Base-by-base conservation (phyloP, 2,329 filamentous ascomycete species). In the Monosporascus sp. region DNA sequence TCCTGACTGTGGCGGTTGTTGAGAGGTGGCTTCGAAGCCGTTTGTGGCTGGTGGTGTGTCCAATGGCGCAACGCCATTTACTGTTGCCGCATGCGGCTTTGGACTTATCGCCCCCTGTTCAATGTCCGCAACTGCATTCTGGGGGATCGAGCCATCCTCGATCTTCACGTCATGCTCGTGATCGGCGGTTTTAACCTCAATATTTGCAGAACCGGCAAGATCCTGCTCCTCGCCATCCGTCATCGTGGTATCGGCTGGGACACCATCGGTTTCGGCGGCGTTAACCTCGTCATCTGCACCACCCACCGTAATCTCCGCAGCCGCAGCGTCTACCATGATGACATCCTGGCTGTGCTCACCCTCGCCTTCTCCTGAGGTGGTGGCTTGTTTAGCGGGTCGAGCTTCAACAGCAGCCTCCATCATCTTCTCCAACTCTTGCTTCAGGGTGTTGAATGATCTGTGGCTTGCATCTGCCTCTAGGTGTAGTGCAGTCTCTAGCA, bases 381-480 rank as follows among this genome's bases (percentile, higher is more conserved):
- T 75, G 7, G 67, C 67, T 7, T 65, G 61, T 24, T 64, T 63
- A 1, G 64, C 73, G 65, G 72, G 80, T 58, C 66, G 77, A 71
- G 71, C 72, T 70, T 79, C 84, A 63, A 89, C 74, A 60, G 86
- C 86, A 41, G 81, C 79, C 55, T 91, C 86, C 7, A 94, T 74
- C 59, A 93, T 80, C 48, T 76, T 75, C 62, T 94, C 89, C 7
- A 97, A 74, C 63, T 94, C 87, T 59, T 83, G 83, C 40, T 89
- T 75, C 52, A 92, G 79, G 48, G 79, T 79, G 50, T 91, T 87
- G 46, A 85, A 82, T 1, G 88, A 78, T 62, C 85, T 87, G 50
- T 85, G 81, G 49, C 80, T 85, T 43, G 96, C 78, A 55, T 94
- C 89, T n/a, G 89, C 86, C 69, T 97, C 93, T 52, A 89, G 89